These are phyloP conservation scores for Alternaria atra DNA, from an alignment of 2,329 filamentous ascomycete genomes.

Conservation along the genomic window DNA sequence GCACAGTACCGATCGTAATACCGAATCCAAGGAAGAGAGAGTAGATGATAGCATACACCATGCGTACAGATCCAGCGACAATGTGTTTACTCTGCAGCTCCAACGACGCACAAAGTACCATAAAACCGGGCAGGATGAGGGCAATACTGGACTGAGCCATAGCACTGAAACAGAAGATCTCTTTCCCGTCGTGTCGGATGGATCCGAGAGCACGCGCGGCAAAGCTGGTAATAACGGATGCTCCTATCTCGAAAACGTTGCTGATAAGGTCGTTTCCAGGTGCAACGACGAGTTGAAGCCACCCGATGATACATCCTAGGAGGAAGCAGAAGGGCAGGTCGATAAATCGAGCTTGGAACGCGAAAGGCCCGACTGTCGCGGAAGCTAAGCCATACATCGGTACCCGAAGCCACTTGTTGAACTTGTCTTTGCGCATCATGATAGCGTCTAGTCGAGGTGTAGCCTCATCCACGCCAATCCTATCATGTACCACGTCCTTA, in stretches of 20 bases:
- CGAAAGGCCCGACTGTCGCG: constrained; percentile 79
- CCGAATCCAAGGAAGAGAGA: constrained; percentile 62
- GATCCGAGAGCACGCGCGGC: constrained; percentile 60
- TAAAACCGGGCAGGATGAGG: constrained; percentile 61
- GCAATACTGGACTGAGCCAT: constrained; percentile 61
- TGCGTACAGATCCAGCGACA: constrained; percentile 61
- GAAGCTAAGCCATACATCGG: constrained; percentile 79
- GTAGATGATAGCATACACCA: constrained; percentile 64
- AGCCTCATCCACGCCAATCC: constrained; percentile 76
- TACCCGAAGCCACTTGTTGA: constrained; percentile 60
- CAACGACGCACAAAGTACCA: constrained; percentile 59
- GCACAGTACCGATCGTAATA: constrained; percentile 60
- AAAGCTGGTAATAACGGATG: constrained; percentile 61
- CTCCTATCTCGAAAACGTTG: constrained; percentile 61
- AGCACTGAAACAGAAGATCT: constrained; percentile 61
- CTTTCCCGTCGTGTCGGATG: constrained; percentile 51
- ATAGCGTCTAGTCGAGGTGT: constrained; percentile 70
- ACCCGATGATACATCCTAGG: constrained; percentile 76
- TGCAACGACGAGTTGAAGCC: constrained; percentile 77
- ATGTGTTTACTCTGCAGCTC: constrained; percentile 60
- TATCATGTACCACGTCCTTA: constrained; percentile 82
- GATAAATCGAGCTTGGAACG: constrained; percentile 78
- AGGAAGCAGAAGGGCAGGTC: constrained; percentile 81
- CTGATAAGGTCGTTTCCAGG: constrained; percentile 76
- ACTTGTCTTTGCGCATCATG: constrained; percentile 65